Conservation (phyloP, 176 grass and related monocot species). For the Hsuehochloa calcarea region DNA sequence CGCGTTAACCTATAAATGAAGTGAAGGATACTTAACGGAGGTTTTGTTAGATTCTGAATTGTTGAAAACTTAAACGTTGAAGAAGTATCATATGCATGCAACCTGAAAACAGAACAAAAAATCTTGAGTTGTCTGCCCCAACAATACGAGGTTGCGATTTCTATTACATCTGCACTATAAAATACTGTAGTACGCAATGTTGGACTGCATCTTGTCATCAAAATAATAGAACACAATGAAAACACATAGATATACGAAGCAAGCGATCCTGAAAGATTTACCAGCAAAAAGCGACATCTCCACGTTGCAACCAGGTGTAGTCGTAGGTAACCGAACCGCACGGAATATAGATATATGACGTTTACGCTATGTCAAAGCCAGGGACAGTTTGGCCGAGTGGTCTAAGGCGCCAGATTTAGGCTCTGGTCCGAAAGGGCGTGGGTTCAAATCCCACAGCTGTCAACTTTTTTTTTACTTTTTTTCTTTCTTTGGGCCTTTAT, state of each 20-base stretch:
- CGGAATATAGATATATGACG: too few relatives aligned
- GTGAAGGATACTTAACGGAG: background rate
- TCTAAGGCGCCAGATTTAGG: slow-evolving; percentile 99
- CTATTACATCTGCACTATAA: background rate
- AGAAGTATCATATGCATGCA: background rate
- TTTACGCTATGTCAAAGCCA: too few relatives aligned
- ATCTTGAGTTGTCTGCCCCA: background rate
- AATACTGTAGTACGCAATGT: background rate
- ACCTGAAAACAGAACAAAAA: background rate
- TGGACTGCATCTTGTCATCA: background rate
- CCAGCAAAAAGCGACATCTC: too few relatives aligned
- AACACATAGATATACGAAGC: background rate
- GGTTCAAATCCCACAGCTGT: slow-evolving; percentile 99
- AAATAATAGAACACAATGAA: background rate
- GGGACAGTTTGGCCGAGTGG: slow-evolving; percentile 96
- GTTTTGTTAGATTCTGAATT: background rate
- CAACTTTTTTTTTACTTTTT: background rate
- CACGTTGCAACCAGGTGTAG: too few relatives aligned
- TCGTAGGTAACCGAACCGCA: too few relatives aligned
- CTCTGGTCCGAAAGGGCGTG: slow-evolving; percentile 99
- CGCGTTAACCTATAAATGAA: background rate
- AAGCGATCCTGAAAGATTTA: too few relatives aligned
- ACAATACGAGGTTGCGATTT: background rate
- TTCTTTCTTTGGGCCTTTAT: too few relatives aligned
- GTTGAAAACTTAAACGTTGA: background rate